These are phyloP conservation scores for Xerocomellus amylosporus DNA, from an alignment of 768 basidiomycete species.

Conservation along the genomic window DNA sequence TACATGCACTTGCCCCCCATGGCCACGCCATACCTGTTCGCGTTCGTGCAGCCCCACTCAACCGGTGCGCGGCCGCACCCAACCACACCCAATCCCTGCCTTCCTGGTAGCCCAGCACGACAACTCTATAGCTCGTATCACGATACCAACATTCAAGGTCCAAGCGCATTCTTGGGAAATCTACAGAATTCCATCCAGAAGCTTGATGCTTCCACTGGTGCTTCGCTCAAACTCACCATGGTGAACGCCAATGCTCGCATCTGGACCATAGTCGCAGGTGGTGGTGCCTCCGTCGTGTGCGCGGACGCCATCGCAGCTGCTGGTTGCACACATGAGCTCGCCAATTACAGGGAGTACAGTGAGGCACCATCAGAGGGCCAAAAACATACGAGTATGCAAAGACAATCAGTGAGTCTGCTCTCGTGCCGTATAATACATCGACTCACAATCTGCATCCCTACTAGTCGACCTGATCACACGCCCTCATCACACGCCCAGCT, in stretches of 20 bases:
- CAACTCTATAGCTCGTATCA: no score
- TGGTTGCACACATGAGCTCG: conserved; percentile 95
- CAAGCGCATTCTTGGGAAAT: no score
- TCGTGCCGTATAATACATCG: background rate
- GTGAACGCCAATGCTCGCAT: conserved; percentile 92
- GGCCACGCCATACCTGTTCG: no score
- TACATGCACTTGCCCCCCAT: no score
- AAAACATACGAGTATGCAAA: conserved; percentile 99
- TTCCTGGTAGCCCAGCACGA: no score
- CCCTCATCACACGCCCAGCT: conserved; percentile 89
- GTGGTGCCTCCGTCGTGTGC: conserved; percentile 74
- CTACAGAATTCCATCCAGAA: no score
- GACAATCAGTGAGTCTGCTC: conserved; percentile 75
- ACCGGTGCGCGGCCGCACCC: no score
- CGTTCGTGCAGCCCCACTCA: no score
- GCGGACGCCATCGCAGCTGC: conserved; percentile 84
- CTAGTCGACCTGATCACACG: conserved; percentile 85
- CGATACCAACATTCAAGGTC: no score
- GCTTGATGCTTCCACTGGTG: conserved; percentile 94
- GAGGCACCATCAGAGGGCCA: conserved; percentile 97
- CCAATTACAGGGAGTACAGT: conserved; percentile 99
- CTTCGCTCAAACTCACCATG: conserved; percentile 96
- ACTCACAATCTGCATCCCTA: background rate
- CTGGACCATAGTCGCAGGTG: conserved; percentile 99
- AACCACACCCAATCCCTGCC: no score